Base-by-base conservation (phyloP, 495 filamentous ascomycete genomes). In the Hypomontagnella submonticulosa region DNA sequence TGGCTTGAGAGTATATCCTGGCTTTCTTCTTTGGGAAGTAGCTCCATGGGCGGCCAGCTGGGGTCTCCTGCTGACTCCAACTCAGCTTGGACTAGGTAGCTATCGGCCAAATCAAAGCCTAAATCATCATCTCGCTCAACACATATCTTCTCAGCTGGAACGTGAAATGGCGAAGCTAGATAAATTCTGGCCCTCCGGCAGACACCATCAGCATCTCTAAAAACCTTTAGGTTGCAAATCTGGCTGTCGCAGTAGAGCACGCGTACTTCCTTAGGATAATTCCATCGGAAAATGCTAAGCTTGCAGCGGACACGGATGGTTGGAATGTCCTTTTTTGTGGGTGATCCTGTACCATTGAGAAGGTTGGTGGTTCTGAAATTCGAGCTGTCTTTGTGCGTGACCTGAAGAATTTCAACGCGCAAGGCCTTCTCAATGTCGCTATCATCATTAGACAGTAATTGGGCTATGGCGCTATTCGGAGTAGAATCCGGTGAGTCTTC, bases 21-120 rank as follows among this genome's bases (percentile, higher is more conserved):
- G 20, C 56, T 61, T 40, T 71, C 66, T 36, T 68, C 59, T n/a
- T 71, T 70, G 30, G 79, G 66, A 1, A 80, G 42, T 12, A 74
- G 66, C 18, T 78, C 76, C 34, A 75, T 40, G 0, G 82, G 81
- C n/a, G 82, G 83, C 83, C 83, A 85, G 47, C 74, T 70, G 34
- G 70, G 63, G 47, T 76, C 78, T 30, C 78, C 76, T 1, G 77
- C 75, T 5, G 81, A 79, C 51, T 83, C 79, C 4, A 85, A 58
- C 61, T 80, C 76, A 34, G 83, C 65, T n/a, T 74, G 71, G 18
- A 84, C 58, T 23, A 72, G 69, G 66, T 85, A 85, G 13, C 61
- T 49, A 30, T 81, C 78, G 20, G 75, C 80, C 55, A 85, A 66
- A 16, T 73, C 77, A 66, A 76, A 79, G 10, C 71, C 72, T 11